Base-by-base conservation (phyloP, 2,329 filamentous ascomycete genomes). In the Elsinoe perseae region DNA sequence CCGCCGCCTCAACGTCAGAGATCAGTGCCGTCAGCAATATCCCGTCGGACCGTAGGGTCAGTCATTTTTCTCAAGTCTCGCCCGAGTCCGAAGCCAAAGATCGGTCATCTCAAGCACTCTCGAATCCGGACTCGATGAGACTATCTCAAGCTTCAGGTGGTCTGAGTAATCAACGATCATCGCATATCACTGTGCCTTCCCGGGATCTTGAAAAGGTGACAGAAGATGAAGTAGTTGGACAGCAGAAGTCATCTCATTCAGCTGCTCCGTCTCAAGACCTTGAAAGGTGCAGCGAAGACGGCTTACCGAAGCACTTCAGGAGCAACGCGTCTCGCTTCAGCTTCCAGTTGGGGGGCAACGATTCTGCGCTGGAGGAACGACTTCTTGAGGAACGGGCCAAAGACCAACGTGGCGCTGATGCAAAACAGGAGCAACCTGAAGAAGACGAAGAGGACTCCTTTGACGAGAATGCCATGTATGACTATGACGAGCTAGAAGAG, bases 311-410 rank as follows among this genome's bases (percentile, higher is more conserved):
- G 44, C 74, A 77, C 60, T 66, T 75, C 44, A 71, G 69, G 2
- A 90, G 86, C 66, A 87, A 84, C 9, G 87, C 87, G 0, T 89
- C 86, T 0, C 77, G 87, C 12, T 91, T 92, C 66, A 91, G 87
- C 64, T 92, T 92, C 64, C 87, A 91, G 64, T 87, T 90, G 76
- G 80, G 84, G 14, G 85, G 84, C 4, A 81, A 81, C 4, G 85
- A 85, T 12, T 82, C 80, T 4, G 75, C 77, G 3, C 73, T 75
- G 0, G 80, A 85, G 64, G 82, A 85, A 68, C 85, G 83, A 68
- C 68, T 86, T 34, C 72, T 90, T 38, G 88, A 89, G 67, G 87
- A 89, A 62, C 80, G 83, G 48, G 86, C 89, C 67, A 84, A 70
- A 14, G 80, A 86, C 61, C 81, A 82, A 55, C 81, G 50, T 46